Conservation (phyloP, 495 filamentous ascomycete genomes). For the Trichoderma erinaceum region DNA sequence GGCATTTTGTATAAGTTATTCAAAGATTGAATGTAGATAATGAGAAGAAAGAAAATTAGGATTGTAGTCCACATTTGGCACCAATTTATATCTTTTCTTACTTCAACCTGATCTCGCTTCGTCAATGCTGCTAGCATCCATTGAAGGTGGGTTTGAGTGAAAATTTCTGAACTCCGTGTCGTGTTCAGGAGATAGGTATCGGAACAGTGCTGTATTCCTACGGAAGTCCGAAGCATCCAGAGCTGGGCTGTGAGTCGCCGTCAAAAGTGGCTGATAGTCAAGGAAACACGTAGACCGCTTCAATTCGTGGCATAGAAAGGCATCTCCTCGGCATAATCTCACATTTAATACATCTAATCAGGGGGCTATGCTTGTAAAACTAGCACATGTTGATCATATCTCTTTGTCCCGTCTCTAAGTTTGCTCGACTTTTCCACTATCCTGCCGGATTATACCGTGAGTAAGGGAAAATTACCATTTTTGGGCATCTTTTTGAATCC, state of each 20-base stretch:
- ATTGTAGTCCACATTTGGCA: not conserved
- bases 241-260: too few relatives aligned
- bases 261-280: too few relatives aligned
- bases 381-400: not conserved
- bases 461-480: not conserved
- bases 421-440: not conserved
- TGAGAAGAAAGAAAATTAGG: not conserved
- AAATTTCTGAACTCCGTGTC: too few relatives aligned
- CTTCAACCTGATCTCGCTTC: not conserved
- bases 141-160: too few relatives aligned
- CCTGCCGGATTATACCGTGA: not conserved
- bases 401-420: not conserved
- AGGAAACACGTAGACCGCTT: too few relatives aligned
- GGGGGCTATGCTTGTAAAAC: too few relatives aligned
- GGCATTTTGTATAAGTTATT: not conserved
- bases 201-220: too few relatives aligned
- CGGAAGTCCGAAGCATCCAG: too few relatives aligned
- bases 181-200: too few relatives aligned
- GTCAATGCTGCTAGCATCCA: not conserved
- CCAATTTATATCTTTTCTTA: not conserved
- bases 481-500: not conserved
- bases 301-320: too few relatives aligned
- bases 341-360: too few relatives aligned
- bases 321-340: too few relatives aligned
- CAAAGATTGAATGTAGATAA: not conserved